These are phyloP conservation scores for Suhomyces xylopsoci DNA, from an alignment of 805 yeast genomes.

Conservation along the genomic window DNA sequence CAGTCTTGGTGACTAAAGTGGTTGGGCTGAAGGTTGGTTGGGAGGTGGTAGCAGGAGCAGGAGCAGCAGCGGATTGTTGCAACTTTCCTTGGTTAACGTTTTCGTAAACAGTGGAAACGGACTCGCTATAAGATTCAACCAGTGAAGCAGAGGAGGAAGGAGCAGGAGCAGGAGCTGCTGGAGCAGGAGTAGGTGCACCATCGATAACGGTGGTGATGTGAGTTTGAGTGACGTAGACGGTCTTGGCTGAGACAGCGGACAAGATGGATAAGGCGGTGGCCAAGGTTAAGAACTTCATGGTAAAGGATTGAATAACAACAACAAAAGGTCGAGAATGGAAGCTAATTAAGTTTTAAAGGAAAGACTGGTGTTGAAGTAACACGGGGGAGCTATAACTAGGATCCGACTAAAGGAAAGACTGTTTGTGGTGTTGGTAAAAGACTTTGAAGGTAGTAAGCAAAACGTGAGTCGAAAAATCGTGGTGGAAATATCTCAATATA, in stretches of 20 bases:
- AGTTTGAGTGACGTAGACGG: constrained; percentile 26
- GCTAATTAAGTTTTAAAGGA: constrained; percentile 2
- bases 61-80: neutral
- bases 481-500: neutral
- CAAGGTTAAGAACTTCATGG: constrained; percentile 22
- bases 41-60: constrained; percentile 9
- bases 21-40: constrained; percentile 2
- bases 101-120: neutral
- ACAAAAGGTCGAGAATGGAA: neutral
- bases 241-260: constrained; percentile 20
- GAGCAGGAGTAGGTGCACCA: constrained; percentile 12
- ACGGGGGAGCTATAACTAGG: neutral
- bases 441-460: neutral
- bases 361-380: constrained; percentile 1
- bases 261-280: constrained; percentile 21
- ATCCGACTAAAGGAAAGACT: neutral
- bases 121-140: neutral
- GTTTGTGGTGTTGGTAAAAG: neutral
- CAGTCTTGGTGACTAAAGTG: constrained; percentile 10
- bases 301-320: constrained; percentile 3
- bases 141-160: constrained; percentile 5
- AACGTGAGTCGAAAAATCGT: neutral
- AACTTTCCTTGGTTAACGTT: constrained; percentile 7
- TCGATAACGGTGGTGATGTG: constrained; percentile 24
- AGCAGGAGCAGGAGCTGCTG: constrained; percentile 11